phyloP scores from a whole-genome alignment of 169 alveolate genomes.

The Eimeria acervulina region DNA sequence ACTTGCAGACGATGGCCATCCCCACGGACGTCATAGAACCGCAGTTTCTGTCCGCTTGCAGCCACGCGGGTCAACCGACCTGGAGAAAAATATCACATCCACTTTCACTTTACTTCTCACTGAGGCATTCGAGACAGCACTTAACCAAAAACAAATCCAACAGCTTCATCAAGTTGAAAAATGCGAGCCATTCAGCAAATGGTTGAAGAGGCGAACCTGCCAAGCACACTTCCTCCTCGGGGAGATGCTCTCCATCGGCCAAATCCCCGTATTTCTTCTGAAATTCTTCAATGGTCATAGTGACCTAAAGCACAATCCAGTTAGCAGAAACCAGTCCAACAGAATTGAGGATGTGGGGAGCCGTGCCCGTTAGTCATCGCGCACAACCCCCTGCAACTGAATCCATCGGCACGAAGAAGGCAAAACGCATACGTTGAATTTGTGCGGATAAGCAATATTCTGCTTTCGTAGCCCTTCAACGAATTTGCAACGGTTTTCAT shows the following conservation, averaged over 20 bases:
- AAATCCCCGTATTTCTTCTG: conserved; percentile 87
- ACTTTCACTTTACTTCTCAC: not conserved
- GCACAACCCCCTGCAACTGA: not conserved
- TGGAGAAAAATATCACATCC: conserved; percentile 80
- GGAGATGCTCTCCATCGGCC: conserved; percentile 90
- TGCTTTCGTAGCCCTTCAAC: conserved; percentile 74
- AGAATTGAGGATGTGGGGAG: too few relatives aligned
- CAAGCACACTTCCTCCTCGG: conserved; percentile 84
- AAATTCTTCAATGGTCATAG: conserved; percentile 83
- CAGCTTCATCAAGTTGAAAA: not conserved
- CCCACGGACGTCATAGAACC: conserved; percentile 94
- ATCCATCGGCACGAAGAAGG: not conserved
- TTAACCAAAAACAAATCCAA: not conserved
- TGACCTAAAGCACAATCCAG: conserved; percentile 32
- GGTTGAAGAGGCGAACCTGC: conserved; percentile 92
- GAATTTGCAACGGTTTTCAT: conserved; percentile 85
- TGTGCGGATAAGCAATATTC: conserved; percentile 62
- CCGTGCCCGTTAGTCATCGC: not conserved
- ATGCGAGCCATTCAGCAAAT: not conserved
- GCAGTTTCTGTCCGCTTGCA: conserved; percentile 93
- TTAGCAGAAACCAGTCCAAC: not conserved
- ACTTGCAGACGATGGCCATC: conserved; percentile 95
- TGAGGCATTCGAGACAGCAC: not conserved
- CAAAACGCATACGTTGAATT: conserved; percentile 18
- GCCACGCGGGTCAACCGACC: conserved; percentile 95